phyloP scores from a whole-genome alignment of 345 rosid genomes.

The Hibiscus mutabilis region DNA sequence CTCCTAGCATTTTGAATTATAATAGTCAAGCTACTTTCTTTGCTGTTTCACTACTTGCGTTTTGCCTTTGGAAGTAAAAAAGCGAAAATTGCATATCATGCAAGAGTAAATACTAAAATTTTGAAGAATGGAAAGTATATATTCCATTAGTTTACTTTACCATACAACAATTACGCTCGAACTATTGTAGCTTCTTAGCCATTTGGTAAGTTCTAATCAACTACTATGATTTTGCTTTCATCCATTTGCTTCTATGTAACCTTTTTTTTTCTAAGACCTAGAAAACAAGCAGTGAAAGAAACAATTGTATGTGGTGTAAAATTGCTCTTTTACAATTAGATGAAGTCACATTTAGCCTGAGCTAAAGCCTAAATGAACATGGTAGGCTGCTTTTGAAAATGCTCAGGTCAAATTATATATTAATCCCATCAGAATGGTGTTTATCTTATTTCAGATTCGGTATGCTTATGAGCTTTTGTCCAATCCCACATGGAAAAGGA shows the following conservation, averaged over 20 bases:
- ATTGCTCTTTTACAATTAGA: neutral
- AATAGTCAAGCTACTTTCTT: neutral
- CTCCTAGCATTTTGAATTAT: neutral
- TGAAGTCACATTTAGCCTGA: neutral
- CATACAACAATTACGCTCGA: neutral
- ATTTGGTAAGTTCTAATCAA: neutral
- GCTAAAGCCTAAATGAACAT: neutral
- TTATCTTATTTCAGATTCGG: slow-evolving; percentile 45
- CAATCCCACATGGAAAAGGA: slow-evolving; percentile 70
- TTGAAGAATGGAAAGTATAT: neutral
- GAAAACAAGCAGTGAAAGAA: neutral
- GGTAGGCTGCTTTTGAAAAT: neutral
- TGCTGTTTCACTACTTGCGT: neutral
- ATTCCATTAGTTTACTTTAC: neutral
- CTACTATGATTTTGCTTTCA: neutral
- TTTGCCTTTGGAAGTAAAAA: neutral
- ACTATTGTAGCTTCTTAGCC: neutral
- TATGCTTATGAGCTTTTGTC: slow-evolving; percentile 79
- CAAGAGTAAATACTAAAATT: neutral
- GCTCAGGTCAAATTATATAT: neutral
- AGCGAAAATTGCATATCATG: neutral
- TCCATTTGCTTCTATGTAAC: neutral
- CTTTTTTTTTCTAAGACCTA: neutral
- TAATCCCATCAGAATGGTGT: neutral
- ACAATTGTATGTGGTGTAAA: neutral